Conservation (phyloP, 345 rosid species). For the Eucalyptus erythrocorys region DNA sequence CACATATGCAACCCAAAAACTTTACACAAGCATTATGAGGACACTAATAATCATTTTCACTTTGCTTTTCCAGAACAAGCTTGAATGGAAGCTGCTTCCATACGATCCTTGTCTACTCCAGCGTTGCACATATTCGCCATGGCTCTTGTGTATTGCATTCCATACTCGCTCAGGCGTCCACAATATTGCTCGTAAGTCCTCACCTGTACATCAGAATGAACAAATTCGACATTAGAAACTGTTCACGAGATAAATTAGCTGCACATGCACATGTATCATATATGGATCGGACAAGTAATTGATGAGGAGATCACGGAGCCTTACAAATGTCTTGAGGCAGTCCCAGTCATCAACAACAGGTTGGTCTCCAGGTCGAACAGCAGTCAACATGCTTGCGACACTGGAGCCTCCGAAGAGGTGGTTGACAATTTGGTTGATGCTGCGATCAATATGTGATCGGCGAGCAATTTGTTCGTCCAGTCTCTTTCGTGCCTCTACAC, state of each 20-base stretch:
- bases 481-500: slow-evolving; percentile 26
- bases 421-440: slow-evolving; percentile 8
- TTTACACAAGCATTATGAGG: background rate
- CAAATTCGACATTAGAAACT: background rate
- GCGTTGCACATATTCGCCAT: slow-evolving; percentile 31
- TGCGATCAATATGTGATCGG: slow-evolving; percentile 24
- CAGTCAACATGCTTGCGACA: background rate
- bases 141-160: slow-evolving; percentile 19
- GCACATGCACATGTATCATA: background rate
- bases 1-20: background rate
- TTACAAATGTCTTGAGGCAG: slow-evolving; percentile 27
- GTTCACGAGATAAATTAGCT: background rate
- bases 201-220: background rate
- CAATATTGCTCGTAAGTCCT: slow-evolving; percentile 12
- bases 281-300: background rate
- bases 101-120: slow-evolving; percentile 7
- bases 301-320: background rate
- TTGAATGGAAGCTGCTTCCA: slow-evolving; percentile 5
- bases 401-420: slow-evolving; percentile 4
- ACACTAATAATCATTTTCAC: background rate
- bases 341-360: slow-evolving; percentile 37
- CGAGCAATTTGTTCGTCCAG: slow-evolving; percentile 2
- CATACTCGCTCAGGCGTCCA: slow-evolving; percentile 14
- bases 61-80: slow-evolving; percentile 4
- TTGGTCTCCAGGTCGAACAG: slow-evolving; percentile 7